These are phyloP conservation scores for Neoboletus brunneissimus DNA, from an alignment of 768 basidiomycete genomes.

Conservation along the genomic window DNA sequence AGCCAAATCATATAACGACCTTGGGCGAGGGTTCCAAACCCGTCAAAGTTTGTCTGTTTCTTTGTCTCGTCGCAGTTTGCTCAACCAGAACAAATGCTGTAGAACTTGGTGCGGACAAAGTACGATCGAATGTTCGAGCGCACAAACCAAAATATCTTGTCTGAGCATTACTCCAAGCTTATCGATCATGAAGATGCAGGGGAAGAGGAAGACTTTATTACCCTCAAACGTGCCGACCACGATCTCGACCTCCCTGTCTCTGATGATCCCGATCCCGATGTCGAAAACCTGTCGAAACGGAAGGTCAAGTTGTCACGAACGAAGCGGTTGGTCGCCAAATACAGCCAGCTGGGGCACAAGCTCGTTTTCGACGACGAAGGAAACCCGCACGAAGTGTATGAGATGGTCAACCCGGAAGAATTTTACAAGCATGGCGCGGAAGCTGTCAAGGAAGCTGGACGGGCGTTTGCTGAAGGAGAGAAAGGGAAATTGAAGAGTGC, in stretches of 20 bases:
- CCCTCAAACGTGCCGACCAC: constrained; percentile 89
- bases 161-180: constrained; percentile 86
- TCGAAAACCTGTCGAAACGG: constrained; percentile 75
- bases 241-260: constrained; percentile 58
- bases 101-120: constrained; percentile 72
- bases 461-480: constrained; percentile 71
- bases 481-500: constrained; percentile 64
- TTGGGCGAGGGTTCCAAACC: constrained; percentile 25
- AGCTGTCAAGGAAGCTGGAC: constrained; percentile 63
- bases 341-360: constrained; percentile 61
- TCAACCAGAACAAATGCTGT: background rate
- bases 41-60: constrained; percentile 39
- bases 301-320: constrained; percentile 73
- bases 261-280: constrained; percentile 33
- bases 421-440: constrained; percentile 64
- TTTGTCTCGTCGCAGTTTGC: background rate
- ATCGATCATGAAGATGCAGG: constrained; percentile 60
- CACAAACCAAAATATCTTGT: constrained; percentile 90
- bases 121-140: constrained; percentile 98
- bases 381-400: constrained; percentile 74
- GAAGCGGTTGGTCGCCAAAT: constrained; percentile 67
- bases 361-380: constrained; percentile 92
- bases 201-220: constrained; percentile 76
- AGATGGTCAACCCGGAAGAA: constrained; percentile 73
- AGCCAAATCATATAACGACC: background rate